These are phyloP conservation scores for Gonapodya sp. DNA, from an alignment of 192 early-diverging fungal species.

Conservation along the genomic window DNA sequence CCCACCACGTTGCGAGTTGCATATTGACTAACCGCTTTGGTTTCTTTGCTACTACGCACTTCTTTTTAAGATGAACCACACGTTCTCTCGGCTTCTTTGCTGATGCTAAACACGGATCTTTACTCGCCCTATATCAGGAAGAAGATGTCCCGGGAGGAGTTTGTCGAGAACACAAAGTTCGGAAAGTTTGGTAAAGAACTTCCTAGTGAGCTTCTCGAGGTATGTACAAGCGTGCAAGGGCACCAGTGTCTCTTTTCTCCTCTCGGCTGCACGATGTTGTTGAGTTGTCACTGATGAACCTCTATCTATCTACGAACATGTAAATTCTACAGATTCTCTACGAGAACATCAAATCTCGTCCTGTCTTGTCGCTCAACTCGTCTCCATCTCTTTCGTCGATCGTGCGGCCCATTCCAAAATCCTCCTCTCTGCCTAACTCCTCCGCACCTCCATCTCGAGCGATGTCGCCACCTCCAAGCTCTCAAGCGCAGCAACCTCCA, in stretches of 20 bases:
- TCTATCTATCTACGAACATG: no score
- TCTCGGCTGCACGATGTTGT: no score
- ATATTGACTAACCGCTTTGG: no score
- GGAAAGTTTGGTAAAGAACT: neutral
- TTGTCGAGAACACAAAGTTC: neutral
- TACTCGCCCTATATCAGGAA: neutral
- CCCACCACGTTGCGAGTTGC: no score
- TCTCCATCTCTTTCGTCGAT: no score
- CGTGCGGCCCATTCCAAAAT: no score
- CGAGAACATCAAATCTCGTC: neutral
- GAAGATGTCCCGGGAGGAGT: constrained; percentile 4
- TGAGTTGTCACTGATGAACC: no score
- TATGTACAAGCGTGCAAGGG: neutral
- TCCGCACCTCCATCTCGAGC: neutral
- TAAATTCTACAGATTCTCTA: neutral
- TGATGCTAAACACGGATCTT: constrained; percentile 15
- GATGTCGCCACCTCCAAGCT: neutral
- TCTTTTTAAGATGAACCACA: neutral
- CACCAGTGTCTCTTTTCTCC: no score
- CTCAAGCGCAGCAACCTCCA: neutral
- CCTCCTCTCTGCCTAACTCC: neutral
- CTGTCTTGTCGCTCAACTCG: neutral
- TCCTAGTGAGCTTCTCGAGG: neutral
- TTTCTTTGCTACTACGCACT: no score
- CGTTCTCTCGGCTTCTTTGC: neutral